Base-by-base conservation (phyloP, 2,329 filamentous ascomycete genomes). In the Colletotrichum orbiculare region DNA sequence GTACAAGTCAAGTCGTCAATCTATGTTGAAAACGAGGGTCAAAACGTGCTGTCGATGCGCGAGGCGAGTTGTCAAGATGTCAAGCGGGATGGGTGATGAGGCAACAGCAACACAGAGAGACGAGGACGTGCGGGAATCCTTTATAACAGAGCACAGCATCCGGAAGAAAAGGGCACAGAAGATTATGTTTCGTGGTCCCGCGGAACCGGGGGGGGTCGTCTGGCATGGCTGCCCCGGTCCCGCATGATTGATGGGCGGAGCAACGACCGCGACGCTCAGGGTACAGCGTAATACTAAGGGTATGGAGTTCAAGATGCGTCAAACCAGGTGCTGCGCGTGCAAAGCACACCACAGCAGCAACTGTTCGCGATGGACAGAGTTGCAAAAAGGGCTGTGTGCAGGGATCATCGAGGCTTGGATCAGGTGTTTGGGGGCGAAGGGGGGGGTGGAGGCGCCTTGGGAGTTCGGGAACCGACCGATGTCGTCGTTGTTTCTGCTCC, bases 351-450 rank as follows among this genome's bases (percentile, higher is more conserved):
- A 25, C 25, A 25, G 25, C 4, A 25, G 25, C 25, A 25, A 25
- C 3, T 5, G 25, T 4, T 4, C 25, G 25, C 25, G 25, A 25
- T 25, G 25, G 25, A 25, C 25, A 25, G 4, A 25, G 25, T 25
- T 25, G 25, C 25, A 33, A 54, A 47, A 47, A 41, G 12, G 47
- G 43, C 34, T 2, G 15, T 17, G 17, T 52, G 15, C 58, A 53
- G 62, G 62, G 50, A 52, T 65, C 50, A 39, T 37, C 52, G 33
- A 52, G 62, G 57, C 58, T 62, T 62, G 41, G 46, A 55, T 62
- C 62, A 61, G 57, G 62, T 58, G 62, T 46, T 49, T 37, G 17
- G 17, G 17, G 17, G 17, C 17, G 17, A 17, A 17, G 17, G 17
- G 17, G 17, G 17, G 17, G 17, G n/a, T n/a, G 17, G 17, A 2